These are phyloP conservation scores for Arthrobotrys iridis DNA, from an alignment of 2,329 filamentous ascomycete species.

Conservation along the genomic window DNA sequence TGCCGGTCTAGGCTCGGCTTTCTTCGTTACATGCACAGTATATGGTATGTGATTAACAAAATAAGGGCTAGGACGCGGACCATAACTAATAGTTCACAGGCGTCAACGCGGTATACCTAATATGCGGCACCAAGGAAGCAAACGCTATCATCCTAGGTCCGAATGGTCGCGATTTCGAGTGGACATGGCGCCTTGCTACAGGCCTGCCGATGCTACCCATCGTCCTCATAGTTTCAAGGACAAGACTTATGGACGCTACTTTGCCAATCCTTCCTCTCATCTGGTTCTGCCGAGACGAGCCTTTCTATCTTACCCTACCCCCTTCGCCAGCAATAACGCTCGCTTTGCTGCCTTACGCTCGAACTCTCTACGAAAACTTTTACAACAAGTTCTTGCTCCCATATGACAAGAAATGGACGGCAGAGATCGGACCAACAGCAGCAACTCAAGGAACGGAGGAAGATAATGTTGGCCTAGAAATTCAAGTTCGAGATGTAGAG, in stretches of 20 bases:
- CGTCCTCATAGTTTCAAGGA: slow-evolving; percentile 74
- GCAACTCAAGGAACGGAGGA: slow-evolving; percentile 59
- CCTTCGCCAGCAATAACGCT: slow-evolving; percentile 74
- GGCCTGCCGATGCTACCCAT: slow-evolving; percentile 75
- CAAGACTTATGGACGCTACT: slow-evolving; percentile 71
- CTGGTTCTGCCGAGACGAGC: slow-evolving; percentile 65
- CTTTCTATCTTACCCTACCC: slow-evolving; percentile 69
- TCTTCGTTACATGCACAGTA: slow-evolving; percentile 49
- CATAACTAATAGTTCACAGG: slow-evolving; percentile 61
- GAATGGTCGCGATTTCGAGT: slow-evolving; percentile 56
- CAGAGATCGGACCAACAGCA: slow-evolving; percentile 70
- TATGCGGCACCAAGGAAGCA: slow-evolving; percentile 74
- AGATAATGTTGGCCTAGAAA: slow-evolving; percentile 64
- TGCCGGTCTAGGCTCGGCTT: slow-evolving; percentile 60
- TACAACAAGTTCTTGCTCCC: slow-evolving; percentile 71
- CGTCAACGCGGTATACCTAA: slow-evolving; percentile 71
- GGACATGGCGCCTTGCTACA: slow-evolving; percentile 64
- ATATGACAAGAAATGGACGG: slow-evolving; percentile 70
- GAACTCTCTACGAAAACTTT: slow-evolving; percentile 71
- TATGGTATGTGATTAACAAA: slow-evolving; percentile 60
- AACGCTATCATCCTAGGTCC: slow-evolving; percentile 64
- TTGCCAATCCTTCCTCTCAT: slow-evolving; percentile 72
- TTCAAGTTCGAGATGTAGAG: slow-evolving; percentile 58
- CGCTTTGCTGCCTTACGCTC: slow-evolving; percentile 73
- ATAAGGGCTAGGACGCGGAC: slow-evolving; percentile 54